Evolutionary conservation across 2,329 filamentous ascomycete genomes (phyloP), one percentile per base, ranked within the genome.

Genomic region (Aspergillus melleus): DNA sequence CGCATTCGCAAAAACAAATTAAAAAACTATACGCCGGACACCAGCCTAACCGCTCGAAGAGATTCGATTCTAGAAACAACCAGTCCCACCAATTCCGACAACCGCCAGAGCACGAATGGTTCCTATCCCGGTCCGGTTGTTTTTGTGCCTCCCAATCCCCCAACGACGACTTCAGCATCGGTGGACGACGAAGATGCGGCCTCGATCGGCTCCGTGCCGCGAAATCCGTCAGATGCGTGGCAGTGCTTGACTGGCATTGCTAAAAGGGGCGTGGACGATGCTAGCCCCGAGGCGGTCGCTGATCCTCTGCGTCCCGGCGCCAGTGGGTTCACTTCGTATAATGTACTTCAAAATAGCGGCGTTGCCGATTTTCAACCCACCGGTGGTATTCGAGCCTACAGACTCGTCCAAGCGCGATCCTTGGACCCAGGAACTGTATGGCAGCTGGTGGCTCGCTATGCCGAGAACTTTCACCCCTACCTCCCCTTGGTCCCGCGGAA

Each of bases 381-480:
- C 16, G 70, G 66, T 2, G 77, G 77, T 0, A 78, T 80, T 47
- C 68, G 69, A 50, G 71, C 74, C 0, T 81, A 81, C 58, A 74
- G 76, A 19, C 70, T 80, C 6, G 77, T 81, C 2, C 76, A 79
- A 30, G 73, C 77, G 44, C 73, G 74, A n/a, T 74, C 72, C 70
- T 68, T 79, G 72, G 77, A 84, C 76, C 69, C 76, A 60, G 77
- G 79, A 14, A 82, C 80, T 19, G 76, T 86, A 39, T 81, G 80
- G 63, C 77, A 82, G 63, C 75, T 86, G 46, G 77, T 86, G 19
- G 73, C 77, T 44, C 85, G 86, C 29, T 90, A 88, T 65, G 85
- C 84, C 57, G 79, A 86, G 59, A 81, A 86, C 61, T 90, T 88
- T 64, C 88, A 91, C 67, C 86, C 86, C 0, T 90, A 88, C 75